A percentile compares a stretch with the other conserved stretches of the same genome.
Conservation (phyloP, 2,329 filamentous ascomycete species). For the Lecanicillium sp. region DNA sequence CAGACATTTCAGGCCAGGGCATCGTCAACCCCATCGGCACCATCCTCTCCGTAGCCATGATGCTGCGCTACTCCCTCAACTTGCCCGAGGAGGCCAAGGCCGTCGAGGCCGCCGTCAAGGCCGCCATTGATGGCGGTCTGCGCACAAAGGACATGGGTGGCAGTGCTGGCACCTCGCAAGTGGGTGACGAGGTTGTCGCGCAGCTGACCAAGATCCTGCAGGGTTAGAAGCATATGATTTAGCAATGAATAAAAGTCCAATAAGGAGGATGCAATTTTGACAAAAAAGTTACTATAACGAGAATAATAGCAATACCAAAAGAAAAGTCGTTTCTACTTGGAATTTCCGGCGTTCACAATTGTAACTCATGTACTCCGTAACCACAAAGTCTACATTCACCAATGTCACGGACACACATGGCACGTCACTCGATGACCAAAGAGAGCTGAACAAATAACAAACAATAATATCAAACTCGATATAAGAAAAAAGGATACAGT, state of each 20-base stretch:
- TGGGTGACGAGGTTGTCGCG: constrained; percentile 66
- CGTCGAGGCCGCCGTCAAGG: constrained; percentile 74
- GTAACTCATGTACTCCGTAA: too few relatives aligned
- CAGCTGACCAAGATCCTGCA: constrained; percentile 66
- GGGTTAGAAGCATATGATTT: constrained; percentile 14
- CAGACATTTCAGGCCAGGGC: constrained; percentile 86
- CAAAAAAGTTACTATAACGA: too few relatives aligned
- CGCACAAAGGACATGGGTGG: constrained; percentile 84
- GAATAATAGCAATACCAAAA: too few relatives aligned
- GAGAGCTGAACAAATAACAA: not conserved
- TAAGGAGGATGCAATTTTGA: too few relatives aligned
- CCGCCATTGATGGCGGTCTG: constrained; percentile 70
- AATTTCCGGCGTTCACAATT: too few relatives aligned
- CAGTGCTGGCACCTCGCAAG: constrained; percentile 61
- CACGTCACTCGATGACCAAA: not conserved
- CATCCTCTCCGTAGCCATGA: constrained; percentile 88
- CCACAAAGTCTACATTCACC: too few relatives aligned
- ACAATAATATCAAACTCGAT: too few relatives aligned
- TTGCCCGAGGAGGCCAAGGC: constrained; percentile 68
- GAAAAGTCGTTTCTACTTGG: too few relatives aligned
- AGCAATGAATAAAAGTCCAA: too few relatives aligned
- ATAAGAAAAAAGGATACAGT: too few relatives aligned
- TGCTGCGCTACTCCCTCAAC: constrained; percentile 87
- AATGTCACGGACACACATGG: too few relatives aligned
- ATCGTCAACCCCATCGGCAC: constrained; percentile 82